Percentiles rank a stretch among this genome's conserved stretches.
Conservation (phyloP, 257 asterid genomes). For the Gynochthodes officinalis region DNA sequence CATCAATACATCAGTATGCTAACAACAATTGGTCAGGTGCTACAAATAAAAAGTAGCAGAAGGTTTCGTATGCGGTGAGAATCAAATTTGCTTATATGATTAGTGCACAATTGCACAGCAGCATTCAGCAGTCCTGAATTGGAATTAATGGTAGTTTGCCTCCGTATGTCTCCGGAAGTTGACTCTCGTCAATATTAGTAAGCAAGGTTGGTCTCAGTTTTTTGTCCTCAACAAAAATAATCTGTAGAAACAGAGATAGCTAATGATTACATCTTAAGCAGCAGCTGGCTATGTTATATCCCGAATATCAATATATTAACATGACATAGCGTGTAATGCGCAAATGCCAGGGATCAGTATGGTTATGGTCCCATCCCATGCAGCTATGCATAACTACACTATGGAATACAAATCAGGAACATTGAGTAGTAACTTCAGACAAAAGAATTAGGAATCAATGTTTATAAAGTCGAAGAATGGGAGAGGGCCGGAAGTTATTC, state of each 20-base stretch:
- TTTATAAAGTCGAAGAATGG: too few species aligned
- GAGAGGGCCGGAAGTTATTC: too few species aligned
- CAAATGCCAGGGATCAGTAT: neutral
- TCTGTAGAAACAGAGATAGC: constrained; percentile 39
- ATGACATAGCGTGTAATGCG: neutral
- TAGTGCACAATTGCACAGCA: neutral
- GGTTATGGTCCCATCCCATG: neutral
- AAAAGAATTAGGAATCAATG: too few species aligned
- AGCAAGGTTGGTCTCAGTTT: constrained; percentile 51
- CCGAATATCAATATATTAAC: neutral
- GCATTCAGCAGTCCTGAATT: constrained; percentile 61
- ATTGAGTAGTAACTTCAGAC: too few species aligned
- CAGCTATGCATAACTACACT: too few species aligned
- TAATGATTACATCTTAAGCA: neutral
- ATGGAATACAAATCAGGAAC: too few species aligned
- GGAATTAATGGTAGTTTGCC: constrained; percentile 70
- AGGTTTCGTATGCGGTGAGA: too few species aligned
- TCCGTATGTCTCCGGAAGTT: constrained; percentile 62
- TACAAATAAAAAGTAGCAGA: neutral
- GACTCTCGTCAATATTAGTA: constrained; percentile 35
- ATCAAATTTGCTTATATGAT: too few species aligned
- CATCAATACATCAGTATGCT: neutral
- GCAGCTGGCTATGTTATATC: neutral
- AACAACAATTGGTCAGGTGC: neutral
- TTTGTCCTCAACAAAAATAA: constrained; percentile 63